These are phyloP conservation scores for Lentinula guzmanii DNA, from an alignment of 768 basidiomycete genomes.

Conservation along the genomic window DNA sequence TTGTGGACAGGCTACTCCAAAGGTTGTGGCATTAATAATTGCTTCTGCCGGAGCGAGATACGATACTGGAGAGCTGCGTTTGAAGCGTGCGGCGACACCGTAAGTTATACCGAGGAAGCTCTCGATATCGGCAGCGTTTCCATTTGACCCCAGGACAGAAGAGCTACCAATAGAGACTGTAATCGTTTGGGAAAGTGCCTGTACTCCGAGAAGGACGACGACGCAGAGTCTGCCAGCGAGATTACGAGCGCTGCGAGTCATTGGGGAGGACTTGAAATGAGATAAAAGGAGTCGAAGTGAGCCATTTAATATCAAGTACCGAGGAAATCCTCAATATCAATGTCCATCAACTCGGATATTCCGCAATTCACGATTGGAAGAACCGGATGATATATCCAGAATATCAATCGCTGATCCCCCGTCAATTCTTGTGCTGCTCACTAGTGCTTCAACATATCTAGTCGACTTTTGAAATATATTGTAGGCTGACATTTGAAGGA, in stretches of 20 bases:
- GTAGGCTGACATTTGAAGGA: not conserved
- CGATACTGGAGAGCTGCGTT: not conserved
- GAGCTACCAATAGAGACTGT: not conserved
- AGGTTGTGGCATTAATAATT: not conserved
- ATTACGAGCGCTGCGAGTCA: not conserved
- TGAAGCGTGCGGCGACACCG: not conserved
- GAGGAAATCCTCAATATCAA: not conserved
- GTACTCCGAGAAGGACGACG: not conserved
- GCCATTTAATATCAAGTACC: not conserved
- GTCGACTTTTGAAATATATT: not conserved
- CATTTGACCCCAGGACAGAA: not conserved
- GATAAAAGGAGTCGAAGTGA: not conserved
- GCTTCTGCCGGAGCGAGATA: not conserved
- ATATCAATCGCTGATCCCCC: conserved; percentile 1
- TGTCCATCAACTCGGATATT: not conserved
- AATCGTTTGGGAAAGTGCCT: not conserved
- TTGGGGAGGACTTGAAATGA: not conserved
- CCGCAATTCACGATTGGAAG: not conserved
- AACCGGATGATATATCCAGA: not conserved
- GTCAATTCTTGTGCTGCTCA: not conserved
- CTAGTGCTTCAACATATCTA: not conserved
- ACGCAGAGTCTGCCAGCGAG: not conserved
- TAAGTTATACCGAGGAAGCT: not conserved
- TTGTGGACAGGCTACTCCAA: not conserved
- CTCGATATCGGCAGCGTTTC: not conserved